A percentile compares a stretch with the other conserved stretches of the same genome.
phyloP scores from a whole-genome alignment of 129 eudicot genomes.

The Oenanthe sinensis region DNA sequence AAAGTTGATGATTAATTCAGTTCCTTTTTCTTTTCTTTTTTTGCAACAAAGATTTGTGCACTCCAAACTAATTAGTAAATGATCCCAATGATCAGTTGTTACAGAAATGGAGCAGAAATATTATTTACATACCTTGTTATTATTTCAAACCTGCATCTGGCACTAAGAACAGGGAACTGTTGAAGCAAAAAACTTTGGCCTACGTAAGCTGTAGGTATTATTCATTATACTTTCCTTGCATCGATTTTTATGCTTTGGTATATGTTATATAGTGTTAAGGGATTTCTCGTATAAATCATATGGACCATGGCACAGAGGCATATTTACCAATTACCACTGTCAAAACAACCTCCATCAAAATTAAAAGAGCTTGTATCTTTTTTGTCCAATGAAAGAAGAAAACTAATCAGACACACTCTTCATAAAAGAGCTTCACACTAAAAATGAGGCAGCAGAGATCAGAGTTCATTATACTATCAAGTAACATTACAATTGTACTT shows the following conservation, averaged over 20 bases:
- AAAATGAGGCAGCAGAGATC: not conserved
- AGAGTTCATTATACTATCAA: not conserved
- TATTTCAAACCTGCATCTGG: not conserved
- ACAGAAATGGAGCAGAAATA: not conserved
- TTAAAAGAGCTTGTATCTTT: not conserved
- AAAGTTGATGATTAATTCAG: too few species aligned
- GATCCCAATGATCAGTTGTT: not conserved
- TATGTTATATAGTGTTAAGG: not conserved
- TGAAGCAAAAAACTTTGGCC: not conserved
- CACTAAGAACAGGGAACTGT: not conserved
- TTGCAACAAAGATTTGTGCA: not conserved
- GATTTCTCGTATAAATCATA: not conserved
- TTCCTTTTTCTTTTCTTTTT: not conserved
- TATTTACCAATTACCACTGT: not conserved
- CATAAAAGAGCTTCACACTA: not conserved
- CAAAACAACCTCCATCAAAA: not conserved
- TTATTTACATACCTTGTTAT: not conserved
- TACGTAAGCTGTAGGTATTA: not conserved
- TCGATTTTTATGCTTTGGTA: not conserved
- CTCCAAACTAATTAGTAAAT: not conserved
- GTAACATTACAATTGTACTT: slow-evolving; percentile 15
- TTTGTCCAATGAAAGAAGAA: not conserved
- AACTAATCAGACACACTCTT: not conserved
- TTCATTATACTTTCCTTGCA: not conserved
- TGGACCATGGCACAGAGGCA: not conserved